Percentiles rank a stretch among this genome's conserved stretches.
Conservation (phyloP, 1,139 yeast species). For the Blastobotrys aristatus region DNA sequence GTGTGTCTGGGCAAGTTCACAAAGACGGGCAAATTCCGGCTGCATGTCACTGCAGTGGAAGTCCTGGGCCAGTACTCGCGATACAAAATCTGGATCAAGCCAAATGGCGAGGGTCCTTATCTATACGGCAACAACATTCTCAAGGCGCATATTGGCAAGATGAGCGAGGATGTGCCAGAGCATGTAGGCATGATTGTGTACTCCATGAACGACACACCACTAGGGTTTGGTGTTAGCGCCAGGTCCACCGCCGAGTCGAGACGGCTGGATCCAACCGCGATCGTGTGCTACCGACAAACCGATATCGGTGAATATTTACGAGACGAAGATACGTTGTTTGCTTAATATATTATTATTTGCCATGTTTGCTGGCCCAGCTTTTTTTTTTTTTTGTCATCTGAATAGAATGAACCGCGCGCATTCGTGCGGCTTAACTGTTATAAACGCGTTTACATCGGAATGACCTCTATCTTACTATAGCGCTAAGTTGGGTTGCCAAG, state of each 20-base stretch:
- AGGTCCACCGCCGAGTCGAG: constrained; percentile 88
- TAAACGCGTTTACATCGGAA: neutral
- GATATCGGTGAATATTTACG: constrained; percentile 98
- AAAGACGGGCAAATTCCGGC: constrained; percentile 91
- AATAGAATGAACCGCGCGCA: neutral
- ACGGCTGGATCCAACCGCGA: constrained; percentile 85
- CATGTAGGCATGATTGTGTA: constrained; percentile 92
- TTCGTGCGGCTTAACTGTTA: neutral
- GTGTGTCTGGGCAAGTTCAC: constrained; percentile 95
- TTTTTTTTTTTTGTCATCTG: constrained; percentile 8
- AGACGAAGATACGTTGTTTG: constrained; percentile 94
- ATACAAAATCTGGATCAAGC: constrained; percentile 93
- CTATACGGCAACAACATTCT: constrained; percentile 93
- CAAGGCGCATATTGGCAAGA: constrained; percentile 94
- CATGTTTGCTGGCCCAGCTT: no score
- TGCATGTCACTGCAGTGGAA: constrained; percentile 88
- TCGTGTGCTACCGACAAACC: constrained; percentile 93
- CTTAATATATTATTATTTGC: constrained; percentile 39
- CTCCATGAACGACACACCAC: constrained; percentile 87
- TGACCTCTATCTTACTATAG: no score
- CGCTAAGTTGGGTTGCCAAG: no score
- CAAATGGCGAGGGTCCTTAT: constrained; percentile 98
- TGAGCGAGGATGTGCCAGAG: constrained; percentile 97
- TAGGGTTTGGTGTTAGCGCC: constrained; percentile 95
- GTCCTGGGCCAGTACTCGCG: constrained; percentile 83